phyloP scores from a whole-genome alignment of 768 basidiomycete species.

The Boletus patriciae region DNA sequence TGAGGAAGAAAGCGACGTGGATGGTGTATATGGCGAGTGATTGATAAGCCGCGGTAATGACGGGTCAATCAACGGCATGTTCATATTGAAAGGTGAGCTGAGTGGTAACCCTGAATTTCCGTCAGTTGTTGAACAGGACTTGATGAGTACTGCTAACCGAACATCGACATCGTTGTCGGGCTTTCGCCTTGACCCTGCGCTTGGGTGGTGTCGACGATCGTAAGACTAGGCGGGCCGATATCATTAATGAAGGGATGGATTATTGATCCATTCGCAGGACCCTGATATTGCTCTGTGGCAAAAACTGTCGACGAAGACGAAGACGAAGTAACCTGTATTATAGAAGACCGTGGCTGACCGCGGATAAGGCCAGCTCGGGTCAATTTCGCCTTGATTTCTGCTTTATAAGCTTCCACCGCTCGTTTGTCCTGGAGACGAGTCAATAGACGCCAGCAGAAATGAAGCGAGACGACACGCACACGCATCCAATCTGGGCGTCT shows the following conservation, averaged over 20 bases:
- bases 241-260: conserved; percentile 25
- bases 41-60: conserved; percentile 28
- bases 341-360: conserved; percentile 70
- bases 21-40: conserved; percentile 37
- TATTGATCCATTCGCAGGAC: conserved; percentile 20
- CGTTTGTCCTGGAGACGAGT: conserved; percentile 65
- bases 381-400: conserved; percentile 78
- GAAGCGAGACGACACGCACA: conserved; percentile 43
- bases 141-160: conserved; percentile 21
- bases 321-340: conserved; percentile 39
- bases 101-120: conserved; percentile 23
- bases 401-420: conserved; percentile 79
- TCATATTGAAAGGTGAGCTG: conserved; percentile 33
- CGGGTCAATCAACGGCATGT: conserved; percentile 29
- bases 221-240: conserved; percentile 19
- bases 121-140: conserved; percentile 5
- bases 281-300: conserved; percentile 30
- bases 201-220: conserved; percentile 22
- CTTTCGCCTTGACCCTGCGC: conserved; percentile 22
- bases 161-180: conserved; percentile 29
- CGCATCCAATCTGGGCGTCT: conserved; percentile 90
- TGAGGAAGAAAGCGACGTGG: conserved; percentile 34
- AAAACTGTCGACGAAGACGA: conserved; percentile 37
- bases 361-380: conserved; percentile 77
- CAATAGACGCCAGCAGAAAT: conserved; percentile 14